Base-by-base conservation (phyloP, 345 rosid genomes). In the Anacardium occidentale region DNA sequence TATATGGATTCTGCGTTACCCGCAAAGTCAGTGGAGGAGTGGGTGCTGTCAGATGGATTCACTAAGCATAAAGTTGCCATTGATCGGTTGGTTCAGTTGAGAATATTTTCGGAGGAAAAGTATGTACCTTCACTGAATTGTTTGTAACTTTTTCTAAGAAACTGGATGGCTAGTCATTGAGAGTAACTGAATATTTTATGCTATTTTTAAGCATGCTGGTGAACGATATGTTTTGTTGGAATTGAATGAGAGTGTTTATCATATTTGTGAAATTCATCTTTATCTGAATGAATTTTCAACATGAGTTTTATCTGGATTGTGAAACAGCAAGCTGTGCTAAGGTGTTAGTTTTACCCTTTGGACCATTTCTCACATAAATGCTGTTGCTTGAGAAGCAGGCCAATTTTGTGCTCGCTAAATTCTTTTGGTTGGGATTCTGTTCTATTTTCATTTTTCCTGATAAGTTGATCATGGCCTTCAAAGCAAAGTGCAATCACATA, bases 21-120 rank as follows among this genome's bases (percentile, higher is more conserved):
- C 25, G 83, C 86, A 50, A 86, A 81, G 77, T 69, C 74, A 73
- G 66, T 95, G 77, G 89, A 87, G 66, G 96, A 90, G 62, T 91
- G 99, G 98, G 84, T 92, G 56, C 88, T 92, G 68, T 64, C 89
- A 5, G 98, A 84, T 81, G 96, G 91, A 6, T 26, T 63, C 42
- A 80, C 94, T 42, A 95, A 95, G 87, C 98, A 95, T 74, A 80
- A 77, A 74, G 97, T 92, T 66, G 89, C 98, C 12, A 82, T 92
- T 7, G 97, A 95, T 78, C 76, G 96, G 15, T 65, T 95, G 76
- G 79, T 89, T 76, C 94, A 95, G 77, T 72, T 95, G 76, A 76
- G 96, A 77, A 73, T 95, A 60, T 83, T 89, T 57, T 69, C 54
- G 0, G 66, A 70, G 47, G 64, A 70, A 44, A 58, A 45, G 65